These are phyloP conservation scores for Teunomyces gatunensis DNA, from an alignment of 805 yeast species.

Conservation along the genomic window DNA sequence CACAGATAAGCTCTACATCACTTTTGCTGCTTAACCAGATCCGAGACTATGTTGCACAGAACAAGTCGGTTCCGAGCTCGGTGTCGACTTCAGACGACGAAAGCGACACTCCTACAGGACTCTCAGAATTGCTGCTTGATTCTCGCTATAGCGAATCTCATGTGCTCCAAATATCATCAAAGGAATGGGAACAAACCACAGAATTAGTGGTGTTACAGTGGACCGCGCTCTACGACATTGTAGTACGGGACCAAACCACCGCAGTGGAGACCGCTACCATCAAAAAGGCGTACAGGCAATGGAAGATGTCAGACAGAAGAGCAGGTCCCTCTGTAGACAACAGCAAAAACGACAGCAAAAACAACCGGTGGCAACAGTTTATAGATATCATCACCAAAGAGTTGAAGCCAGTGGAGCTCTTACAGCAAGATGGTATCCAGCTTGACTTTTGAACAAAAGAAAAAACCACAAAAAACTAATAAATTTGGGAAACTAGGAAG, in stretches of 20 bases:
- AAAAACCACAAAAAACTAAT: not conserved
- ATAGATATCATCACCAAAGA: not conserved
- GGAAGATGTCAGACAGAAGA: conserved; percentile 2
- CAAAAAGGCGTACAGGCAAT: conserved; percentile 9
- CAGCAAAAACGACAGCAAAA: too few species aligned
- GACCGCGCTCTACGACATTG: conserved; percentile 34
- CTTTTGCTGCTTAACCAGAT: conserved; percentile 12
- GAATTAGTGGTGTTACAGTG: conserved; percentile 27
- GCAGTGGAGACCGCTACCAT: conserved; percentile 4
- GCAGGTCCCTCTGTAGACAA: conserved; percentile 2
- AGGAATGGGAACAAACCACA: not conserved
- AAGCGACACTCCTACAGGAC: conserved; percentile 3
- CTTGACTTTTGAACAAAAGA: not conserved
- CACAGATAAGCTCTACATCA: conserved; percentile 12
- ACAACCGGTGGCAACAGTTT: not conserved
- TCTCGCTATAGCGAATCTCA: not conserved
- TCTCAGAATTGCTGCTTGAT: not conserved
- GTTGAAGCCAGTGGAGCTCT: not conserved
- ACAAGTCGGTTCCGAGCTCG: conserved; percentile 8
- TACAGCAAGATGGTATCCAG: not conserved
- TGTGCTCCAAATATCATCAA: conserved; percentile 1
- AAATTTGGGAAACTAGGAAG: not conserved
- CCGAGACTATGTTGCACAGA: not conserved
- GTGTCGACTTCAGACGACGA: conserved; percentile 24
- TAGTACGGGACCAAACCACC: conserved; percentile 13